Conservation (phyloP, 108 stramenopile genomes). For the Stephanodiscus minutulus region DNA sequence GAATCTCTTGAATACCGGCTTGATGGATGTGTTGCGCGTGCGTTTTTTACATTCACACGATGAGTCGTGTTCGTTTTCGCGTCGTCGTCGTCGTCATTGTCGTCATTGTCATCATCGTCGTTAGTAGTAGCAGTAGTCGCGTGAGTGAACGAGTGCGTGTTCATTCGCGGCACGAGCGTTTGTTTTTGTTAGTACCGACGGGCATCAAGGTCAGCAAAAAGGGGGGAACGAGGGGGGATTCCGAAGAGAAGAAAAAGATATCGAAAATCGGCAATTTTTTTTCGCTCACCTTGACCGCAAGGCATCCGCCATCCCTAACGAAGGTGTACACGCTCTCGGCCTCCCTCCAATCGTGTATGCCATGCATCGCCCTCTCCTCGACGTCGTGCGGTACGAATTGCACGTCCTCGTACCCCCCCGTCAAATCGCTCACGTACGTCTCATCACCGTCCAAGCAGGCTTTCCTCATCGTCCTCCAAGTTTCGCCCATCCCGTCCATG, state of each 20-base stretch:
- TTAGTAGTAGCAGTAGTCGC: too few species aligned
- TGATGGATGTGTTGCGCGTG: neutral
- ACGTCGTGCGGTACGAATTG: conserved; percentile 81
- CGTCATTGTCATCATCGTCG: too few species aligned
- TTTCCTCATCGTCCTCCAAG: conserved; percentile 81
- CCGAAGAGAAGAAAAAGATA: neutral
- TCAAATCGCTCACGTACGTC: conserved; percentile 79
- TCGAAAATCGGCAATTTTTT: neutral
- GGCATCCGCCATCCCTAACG: conserved; percentile 41
- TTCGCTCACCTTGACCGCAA: conserved; percentile 42
- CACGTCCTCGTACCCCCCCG: conserved; percentile 46
- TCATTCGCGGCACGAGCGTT: too few species aligned
- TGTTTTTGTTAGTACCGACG: too few species aligned
- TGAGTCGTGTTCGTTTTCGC: too few species aligned
- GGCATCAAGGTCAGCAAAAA: too few species aligned
- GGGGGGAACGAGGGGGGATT: too few species aligned
- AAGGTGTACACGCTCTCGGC: conserved; percentile 92
- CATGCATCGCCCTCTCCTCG: conserved; percentile 45
- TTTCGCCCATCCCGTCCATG: conserved; percentile 97
- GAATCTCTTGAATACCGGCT: conserved; percentile 93
- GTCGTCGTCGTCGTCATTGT: neutral
- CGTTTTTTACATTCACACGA: too few species aligned
- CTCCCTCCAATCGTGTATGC: conserved; percentile 86
- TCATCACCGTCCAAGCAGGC: conserved; percentile 50
- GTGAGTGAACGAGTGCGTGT: too few species aligned